These are phyloP conservation scores for Beauveria scarabaeidicola DNA, from an alignment of 2,329 filamentous ascomycete genomes.

Conservation along the genomic window DNA sequence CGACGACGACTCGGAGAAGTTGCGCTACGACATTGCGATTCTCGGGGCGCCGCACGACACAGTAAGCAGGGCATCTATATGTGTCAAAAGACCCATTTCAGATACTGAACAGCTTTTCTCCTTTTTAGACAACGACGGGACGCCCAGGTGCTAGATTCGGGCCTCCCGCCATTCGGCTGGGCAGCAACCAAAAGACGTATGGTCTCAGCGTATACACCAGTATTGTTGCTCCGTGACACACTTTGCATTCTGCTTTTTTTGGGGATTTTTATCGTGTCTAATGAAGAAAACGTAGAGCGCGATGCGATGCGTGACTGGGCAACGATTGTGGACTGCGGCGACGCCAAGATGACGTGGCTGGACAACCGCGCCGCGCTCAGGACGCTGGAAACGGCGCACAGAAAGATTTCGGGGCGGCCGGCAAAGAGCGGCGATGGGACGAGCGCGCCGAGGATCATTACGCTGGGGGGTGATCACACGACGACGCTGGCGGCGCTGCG, in stretches of 20 bases:
- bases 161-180: slow-evolving; percentile 71
- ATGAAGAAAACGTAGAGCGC: slow-evolving; percentile 4
- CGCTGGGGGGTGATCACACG: slow-evolving; percentile 63
- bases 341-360: slow-evolving; percentile 28
- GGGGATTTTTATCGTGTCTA: neutral
- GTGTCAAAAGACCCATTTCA: no score
- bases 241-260: no score
- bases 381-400: slow-evolving; percentile 17
- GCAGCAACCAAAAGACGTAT: slow-evolving; percentile 52
- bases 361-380: slow-evolving; percentile 17
- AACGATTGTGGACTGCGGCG: slow-evolving; percentile 71
- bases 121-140: slow-evolving; percentile 15
- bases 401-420: slow-evolving; percentile 12
- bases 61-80: slow-evolving; percentile 11
- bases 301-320: slow-evolving; percentile 46
- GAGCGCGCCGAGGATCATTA: slow-evolving; percentile 36
- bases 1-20: slow-evolving; percentile 9
- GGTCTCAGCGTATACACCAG: slow-evolving; percentile 17
- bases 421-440: slow-evolving; percentile 12
- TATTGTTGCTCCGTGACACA: neutral
- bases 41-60: slow-evolving; percentile 23
- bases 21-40: slow-evolving; percentile 21
- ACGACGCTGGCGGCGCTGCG: slow-evolving; percentile 58
- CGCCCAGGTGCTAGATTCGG: slow-evolving; percentile 55
- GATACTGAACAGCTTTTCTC: no score